Percentiles rank a stretch among this genome's conserved stretches.
Conservation (phyloP, 495 filamentous ascomycete species). For the Hypoxylon perforatum region DNA sequence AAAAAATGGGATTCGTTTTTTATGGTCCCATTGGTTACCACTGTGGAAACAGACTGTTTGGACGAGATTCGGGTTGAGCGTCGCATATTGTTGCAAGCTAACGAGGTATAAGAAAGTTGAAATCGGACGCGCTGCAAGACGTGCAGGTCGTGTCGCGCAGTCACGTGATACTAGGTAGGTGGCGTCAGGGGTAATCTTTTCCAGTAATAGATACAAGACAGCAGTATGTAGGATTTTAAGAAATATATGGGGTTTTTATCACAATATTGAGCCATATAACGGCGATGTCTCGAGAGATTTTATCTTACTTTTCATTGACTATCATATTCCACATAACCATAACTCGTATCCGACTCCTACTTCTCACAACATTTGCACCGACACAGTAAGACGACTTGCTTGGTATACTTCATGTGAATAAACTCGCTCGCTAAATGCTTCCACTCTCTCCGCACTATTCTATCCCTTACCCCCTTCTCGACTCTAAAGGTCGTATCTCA, state of each 20-base stretch:
- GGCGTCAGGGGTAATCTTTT: no score
- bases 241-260: no score
- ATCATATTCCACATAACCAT: neutral
- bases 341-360: neutral
- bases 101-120: neutral
- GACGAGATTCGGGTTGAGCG: conserved; percentile 24
- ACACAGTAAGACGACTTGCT: neutral
- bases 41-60: conserved; percentile 1
- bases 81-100: conserved; percentile 21
- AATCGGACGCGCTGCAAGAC: conserved; percentile 16
- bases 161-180: conserved; percentile 27
- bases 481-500: neutral
- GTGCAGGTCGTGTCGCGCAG: conserved; percentile 8
- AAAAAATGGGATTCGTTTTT: neutral
- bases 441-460: neutral
- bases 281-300: neutral
- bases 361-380: neutral
- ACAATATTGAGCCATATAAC: neutral
- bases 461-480: neutral
- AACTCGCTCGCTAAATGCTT: neutral
- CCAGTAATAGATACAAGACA: no score
- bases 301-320: neutral
- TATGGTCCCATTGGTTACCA: neutral
- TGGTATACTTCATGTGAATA: neutral
- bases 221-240: no score